Evolutionary conservation across 176 grass and related monocot species (phyloP).

Genomic region (Cocos nucifera): DNA sequence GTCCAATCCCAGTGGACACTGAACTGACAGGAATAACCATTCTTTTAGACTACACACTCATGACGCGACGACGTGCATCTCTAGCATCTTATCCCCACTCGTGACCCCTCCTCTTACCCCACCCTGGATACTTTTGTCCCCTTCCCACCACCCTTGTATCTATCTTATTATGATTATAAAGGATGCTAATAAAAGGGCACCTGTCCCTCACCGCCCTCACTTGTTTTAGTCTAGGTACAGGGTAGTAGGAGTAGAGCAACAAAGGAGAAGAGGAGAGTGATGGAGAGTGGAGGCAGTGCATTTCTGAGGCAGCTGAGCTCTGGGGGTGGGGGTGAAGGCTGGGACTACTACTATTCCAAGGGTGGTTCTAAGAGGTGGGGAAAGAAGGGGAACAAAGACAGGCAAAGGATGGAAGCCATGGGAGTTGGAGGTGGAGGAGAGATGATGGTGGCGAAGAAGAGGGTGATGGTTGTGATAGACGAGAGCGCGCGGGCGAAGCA

Average conservation of each 20-base stretch:
- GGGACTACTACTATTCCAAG: slow-evolving; percentile 13
- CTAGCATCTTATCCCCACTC: slow-evolving; percentile 21
- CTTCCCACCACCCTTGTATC: too few species aligned
- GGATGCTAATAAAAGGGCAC: too few species aligned
- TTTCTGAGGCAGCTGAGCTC: slow-evolving; percentile 67
- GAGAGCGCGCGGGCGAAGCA: slow-evolving; percentile 63
- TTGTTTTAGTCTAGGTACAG: too few species aligned
- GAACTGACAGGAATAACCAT: too few species aligned
- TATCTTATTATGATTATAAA: too few species aligned
- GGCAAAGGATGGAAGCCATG: slow-evolving; percentile 12
- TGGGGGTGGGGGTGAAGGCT: slow-evolving; percentile 24
- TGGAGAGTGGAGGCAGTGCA: slow-evolving; percentile 32
- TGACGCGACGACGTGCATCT: slow-evolving; percentile 10
- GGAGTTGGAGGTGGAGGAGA: slow-evolving; percentile 17
- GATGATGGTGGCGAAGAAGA: slow-evolving; percentile 47
- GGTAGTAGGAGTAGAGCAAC: slow-evolving; percentile 5
- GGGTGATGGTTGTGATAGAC: slow-evolving; percentile 92
- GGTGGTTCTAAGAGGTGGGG: slow-evolving; percentile 67
- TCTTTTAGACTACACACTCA: not conserved
- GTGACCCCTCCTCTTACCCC: slow-evolving; percentile 28
- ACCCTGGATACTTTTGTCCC: too few species aligned
- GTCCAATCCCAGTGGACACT: too few species aligned
- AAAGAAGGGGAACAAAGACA: slow-evolving; percentile 31
- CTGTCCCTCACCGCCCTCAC: too few species aligned
- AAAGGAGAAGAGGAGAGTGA: not conserved